These are phyloP conservation scores for Aphanomyces euteiches DNA, from an alignment of 352 stramenopile genomes.

Conservation along the genomic window DNA sequence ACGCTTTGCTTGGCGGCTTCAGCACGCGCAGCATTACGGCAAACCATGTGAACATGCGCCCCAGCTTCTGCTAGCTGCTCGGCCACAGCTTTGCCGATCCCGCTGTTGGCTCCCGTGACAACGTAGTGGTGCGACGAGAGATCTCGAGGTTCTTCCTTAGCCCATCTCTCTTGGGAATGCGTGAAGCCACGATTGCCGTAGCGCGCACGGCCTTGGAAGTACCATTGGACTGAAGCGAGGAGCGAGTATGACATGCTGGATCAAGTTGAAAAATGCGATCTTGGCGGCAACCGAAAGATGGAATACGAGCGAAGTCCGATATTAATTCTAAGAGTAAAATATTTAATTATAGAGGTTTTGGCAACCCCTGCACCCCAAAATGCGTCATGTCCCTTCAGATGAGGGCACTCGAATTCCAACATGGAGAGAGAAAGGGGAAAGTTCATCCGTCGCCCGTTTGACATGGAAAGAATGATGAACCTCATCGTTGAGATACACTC, in stretches of 20 bases:
- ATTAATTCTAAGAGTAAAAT: too few relatives aligned
- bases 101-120: slow-evolving; percentile 50
- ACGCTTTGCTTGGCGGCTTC: slow-evolving; percentile 44
- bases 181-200: slow-evolving; percentile 20
- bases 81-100: slow-evolving; percentile 42
- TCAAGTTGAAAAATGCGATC: not conserved
- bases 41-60: slow-evolving; percentile 50
- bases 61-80: slow-evolving; percentile 41
- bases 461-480: too few relatives aligned
- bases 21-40: slow-evolving; percentile 38
- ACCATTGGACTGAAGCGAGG: slow-evolving; percentile 21
- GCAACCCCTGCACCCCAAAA: too few relatives aligned
- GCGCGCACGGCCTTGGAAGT: slow-evolving; percentile 14
- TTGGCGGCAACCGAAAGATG: not conserved
- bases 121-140: slow-evolving; percentile 46
- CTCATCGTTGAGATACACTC: too few relatives aligned
- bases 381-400: too few relatives aligned
- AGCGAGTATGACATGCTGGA: slow-evolving; percentile 11
- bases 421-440: too few relatives aligned
- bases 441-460: too few relatives aligned
- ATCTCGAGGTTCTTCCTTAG: slow-evolving; percentile 33
- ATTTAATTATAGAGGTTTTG: too few relatives aligned
- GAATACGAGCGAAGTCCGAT: slow-evolving; percentile 9
- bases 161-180: not conserved
- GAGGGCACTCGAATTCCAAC: too few relatives aligned